Evolutionary conservation across 2,329 filamentous ascomycete species (phyloP).

Genomic region (Nothomitra cinnamomea): DNA sequence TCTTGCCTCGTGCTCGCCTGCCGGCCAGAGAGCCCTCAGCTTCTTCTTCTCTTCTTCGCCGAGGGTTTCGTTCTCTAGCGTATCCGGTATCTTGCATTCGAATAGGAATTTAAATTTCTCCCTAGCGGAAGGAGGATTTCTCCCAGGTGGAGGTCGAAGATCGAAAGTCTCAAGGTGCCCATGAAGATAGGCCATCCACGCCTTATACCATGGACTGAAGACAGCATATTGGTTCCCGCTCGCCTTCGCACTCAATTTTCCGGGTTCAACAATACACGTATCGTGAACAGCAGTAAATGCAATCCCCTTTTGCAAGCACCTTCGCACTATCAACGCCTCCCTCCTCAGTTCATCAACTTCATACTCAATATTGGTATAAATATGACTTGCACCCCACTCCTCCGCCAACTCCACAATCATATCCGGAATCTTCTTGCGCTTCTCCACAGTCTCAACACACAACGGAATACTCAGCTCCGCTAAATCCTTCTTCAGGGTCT

Average conservation of each 20-base stretch:
- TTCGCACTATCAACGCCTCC: conserved; percentile 48
- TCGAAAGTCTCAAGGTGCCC: conserved; percentile 50
- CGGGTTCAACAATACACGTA: conserved; percentile 66
- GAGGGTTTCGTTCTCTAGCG: conserved; percentile 46
- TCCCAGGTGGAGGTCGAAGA: conserved; percentile 36
- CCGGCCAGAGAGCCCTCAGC: conserved; percentile 48
- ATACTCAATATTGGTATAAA: conserved; percentile 78
- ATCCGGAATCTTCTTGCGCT: conserved; percentile 42
- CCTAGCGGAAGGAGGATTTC: conserved; percentile 34
- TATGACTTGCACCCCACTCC: conserved; percentile 55
- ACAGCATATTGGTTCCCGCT: conserved; percentile 64
- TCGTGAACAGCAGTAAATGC: conserved; percentile 61
- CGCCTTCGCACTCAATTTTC: conserved; percentile 43
- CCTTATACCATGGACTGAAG: conserved; percentile 64
- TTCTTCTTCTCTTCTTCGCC: conserved; percentile 39
- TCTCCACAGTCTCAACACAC: conserved; percentile 53
- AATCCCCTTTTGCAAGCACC: conserved; percentile 45
- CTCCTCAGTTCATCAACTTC: conserved; percentile 78
- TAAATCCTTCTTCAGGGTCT: conserved; percentile 47
- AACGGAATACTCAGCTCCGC: conserved; percentile 59
- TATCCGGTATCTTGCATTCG: conserved; percentile 38
- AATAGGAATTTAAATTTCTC: conserved; percentile 40
- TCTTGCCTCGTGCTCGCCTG: conserved; percentile 56
- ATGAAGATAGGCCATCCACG: conserved; percentile 61
- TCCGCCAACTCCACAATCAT: conserved; percentile 48